phyloP scores from a whole-genome alignment of 108 stramenopile species.

The Nitzschia sp. region DNA sequence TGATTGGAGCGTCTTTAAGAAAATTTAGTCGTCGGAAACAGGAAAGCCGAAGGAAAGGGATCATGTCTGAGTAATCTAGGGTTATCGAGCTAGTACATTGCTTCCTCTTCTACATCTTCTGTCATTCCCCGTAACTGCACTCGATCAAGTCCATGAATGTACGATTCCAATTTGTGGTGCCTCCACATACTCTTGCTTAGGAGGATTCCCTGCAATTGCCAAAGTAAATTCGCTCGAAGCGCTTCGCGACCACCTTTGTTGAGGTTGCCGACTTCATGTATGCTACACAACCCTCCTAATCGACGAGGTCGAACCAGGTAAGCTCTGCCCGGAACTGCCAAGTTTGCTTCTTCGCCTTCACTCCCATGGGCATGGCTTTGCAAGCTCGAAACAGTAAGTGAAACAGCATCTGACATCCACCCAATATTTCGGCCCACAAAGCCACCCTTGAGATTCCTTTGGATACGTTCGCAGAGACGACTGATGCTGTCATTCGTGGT shows the following conservation, averaged over 20 bases:
- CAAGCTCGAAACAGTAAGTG: slow-evolving; percentile 65
- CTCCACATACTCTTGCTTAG: slow-evolving; percentile 81
- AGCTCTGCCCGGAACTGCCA: slow-evolving; percentile 73
- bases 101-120: background rate
- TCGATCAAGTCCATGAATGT: slow-evolving; percentile 79
- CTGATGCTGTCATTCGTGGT: slow-evolving; percentile 54
- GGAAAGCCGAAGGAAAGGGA: too few species aligned
- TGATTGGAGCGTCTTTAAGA: slow-evolving; percentile 29
- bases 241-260: slow-evolving; percentile 74
- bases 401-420: slow-evolving; percentile 76
- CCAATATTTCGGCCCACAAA: slow-evolving; percentile 51
- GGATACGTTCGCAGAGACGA: slow-evolving; percentile 56
- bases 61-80: too few species aligned
- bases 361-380: slow-evolving; percentile 68
- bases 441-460: slow-evolving; percentile 46
- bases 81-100: background rate
- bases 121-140: slow-evolving; percentile 60
- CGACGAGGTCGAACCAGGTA: slow-evolving; percentile 77
- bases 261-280: slow-evolving; percentile 77
- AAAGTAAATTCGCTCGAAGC: slow-evolving; percentile 73
- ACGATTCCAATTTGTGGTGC: slow-evolving; percentile 72
- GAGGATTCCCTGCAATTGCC: slow-evolving; percentile 87
- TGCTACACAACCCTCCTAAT: slow-evolving; percentile 70
- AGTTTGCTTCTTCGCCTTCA: slow-evolving; percentile 59
- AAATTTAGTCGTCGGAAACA: too few species aligned